These are phyloP conservation scores for Brassica cretica DNA, from an alignment of 345 rosid genomes.

Conservation along the genomic window DNA sequence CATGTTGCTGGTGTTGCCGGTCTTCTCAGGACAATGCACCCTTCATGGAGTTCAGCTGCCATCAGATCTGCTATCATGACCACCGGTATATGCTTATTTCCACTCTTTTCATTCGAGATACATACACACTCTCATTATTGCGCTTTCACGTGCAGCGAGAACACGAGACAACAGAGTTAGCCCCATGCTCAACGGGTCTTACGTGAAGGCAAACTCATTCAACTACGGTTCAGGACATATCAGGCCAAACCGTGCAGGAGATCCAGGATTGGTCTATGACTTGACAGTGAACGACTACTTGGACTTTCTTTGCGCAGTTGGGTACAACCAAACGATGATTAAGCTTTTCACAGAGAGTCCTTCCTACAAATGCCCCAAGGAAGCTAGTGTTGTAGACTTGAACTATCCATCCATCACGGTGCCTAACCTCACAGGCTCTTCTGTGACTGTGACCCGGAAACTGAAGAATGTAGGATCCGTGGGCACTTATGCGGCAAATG, in stretches of 20 bases:
- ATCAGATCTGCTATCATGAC: conserved; percentile 19
- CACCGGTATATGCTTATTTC: neutral
- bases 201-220: conserved; percentile 24
- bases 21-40: conserved; percentile 21
- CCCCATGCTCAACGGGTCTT: conserved; percentile 17
- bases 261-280: conserved; percentile 14
- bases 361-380: neutral
- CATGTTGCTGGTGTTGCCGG: conserved; percentile 25
- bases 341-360: neutral
- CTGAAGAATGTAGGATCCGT: conserved; percentile 29
- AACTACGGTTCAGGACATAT: conserved; percentile 30
- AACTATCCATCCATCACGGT: conserved; percentile 28
- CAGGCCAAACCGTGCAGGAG: conserved; percentile 21
- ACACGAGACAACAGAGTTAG: conserved; percentile 22
- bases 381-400: neutral
- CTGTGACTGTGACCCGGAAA: conserved; percentile 16
- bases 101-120: neutral
- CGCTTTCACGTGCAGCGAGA: conserved; percentile 3
- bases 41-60: conserved; percentile 16
- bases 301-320: conserved; percentile 20
- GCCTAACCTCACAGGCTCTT: neutral
- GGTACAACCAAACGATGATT: conserved; percentile 27
- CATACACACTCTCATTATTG: neutral
- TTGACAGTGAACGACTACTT: conserved; percentile 25
- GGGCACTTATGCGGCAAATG: conserved; percentile 37